A percentile compares a stretch with the other conserved stretches of the same genome.
phyloP scores from a whole-genome alignment of 257 asterid species.

The Nicotiana otophora region DNA sequence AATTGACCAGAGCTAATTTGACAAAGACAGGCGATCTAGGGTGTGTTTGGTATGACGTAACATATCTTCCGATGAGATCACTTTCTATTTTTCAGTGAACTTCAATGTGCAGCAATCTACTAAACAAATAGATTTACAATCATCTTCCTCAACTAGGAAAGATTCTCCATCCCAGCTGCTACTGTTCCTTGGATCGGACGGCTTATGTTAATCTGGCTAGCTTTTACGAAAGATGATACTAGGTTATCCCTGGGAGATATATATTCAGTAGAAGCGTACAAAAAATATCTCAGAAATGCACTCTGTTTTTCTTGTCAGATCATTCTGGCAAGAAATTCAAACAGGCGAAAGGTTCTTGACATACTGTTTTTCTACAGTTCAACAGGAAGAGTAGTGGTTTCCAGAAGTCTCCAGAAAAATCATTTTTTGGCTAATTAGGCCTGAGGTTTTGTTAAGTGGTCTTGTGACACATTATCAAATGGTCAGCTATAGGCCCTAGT shows the following conservation, averaged over 20 bases:
- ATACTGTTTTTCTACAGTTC: too few relatives aligned
- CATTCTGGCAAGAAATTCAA: too few relatives aligned
- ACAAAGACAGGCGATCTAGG: background rate
- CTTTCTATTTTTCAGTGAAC: background rate
- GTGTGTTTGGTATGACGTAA: background rate
- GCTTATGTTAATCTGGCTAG: background rate
- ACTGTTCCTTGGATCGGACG: background rate
- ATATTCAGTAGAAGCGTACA: background rate
- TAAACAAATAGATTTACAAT: background rate
- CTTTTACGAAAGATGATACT: background rate
- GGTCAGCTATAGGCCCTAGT: background rate
- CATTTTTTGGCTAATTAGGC: too few relatives aligned
- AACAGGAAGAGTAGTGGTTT: too few relatives aligned
- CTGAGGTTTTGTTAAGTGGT: too few relatives aligned
- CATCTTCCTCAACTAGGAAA: background rate
- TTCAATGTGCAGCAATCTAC: background rate
- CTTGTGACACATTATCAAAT: too few relatives aligned
- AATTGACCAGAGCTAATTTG: background rate
- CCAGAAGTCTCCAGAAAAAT: too few relatives aligned
- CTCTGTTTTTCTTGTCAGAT: background rate
- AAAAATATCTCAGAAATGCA: background rate
- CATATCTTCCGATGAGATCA: background rate
- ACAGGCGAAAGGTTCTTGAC: too few relatives aligned
- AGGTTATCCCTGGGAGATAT: background rate
- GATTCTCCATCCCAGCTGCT: background rate